These are phyloP conservation scores for Brassica juncea DNA, from an alignment of 345 rosid species.

Conservation along the genomic window DNA sequence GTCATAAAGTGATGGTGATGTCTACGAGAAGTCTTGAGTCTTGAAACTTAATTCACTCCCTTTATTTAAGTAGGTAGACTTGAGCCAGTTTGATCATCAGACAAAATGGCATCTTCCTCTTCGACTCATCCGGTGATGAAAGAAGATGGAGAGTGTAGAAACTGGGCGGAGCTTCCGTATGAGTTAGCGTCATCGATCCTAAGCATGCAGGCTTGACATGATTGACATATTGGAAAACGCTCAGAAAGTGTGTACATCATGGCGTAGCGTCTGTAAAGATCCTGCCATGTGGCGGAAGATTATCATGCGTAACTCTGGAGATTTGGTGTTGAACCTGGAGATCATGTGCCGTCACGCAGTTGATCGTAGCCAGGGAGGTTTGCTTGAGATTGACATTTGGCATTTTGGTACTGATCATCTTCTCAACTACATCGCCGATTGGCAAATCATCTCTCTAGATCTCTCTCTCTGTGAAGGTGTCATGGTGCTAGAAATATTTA, in stretches of 20 bases:
- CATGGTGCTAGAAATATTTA: no score
- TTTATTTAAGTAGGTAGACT: no score
- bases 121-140: neutral
- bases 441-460: neutral
- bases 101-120: neutral
- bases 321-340: conserved; percentile 6
- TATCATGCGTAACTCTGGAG: conserved; percentile 55
- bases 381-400: neutral
- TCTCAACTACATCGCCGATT: neutral
- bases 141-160: neutral
- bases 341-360: neutral
- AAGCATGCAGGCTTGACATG: conserved; percentile 32
- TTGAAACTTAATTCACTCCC: no score
- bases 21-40: no score
- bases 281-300: conserved; percentile 56
- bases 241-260: conserved; percentile 13
- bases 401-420: conserved; percentile 22
- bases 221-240: conserved; percentile 39
- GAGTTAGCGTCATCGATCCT: conserved; percentile 52
- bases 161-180: conserved; percentile 48
- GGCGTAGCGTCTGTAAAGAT: conserved; percentile 54
- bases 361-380: neutral
- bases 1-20: no score
- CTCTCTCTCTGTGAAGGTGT: neutral
- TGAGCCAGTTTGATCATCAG: no score